Percentiles rank a stretch among this genome's conserved stretches.
phyloP scores from a whole-genome alignment of 345 rosid species.

The Sapria himalayana region DNA sequence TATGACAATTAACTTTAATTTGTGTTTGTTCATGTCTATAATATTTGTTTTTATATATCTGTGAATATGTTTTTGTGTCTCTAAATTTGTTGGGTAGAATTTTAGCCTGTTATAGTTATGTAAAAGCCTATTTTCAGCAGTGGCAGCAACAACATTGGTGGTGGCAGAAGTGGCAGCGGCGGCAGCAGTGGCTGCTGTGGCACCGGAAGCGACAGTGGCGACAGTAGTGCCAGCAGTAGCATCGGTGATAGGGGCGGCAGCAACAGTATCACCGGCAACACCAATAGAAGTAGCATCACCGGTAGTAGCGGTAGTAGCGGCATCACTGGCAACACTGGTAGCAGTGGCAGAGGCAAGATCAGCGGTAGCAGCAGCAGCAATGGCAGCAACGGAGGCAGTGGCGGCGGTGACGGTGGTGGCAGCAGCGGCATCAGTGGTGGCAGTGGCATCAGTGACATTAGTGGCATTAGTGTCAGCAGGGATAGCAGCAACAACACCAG shows the following conservation, averaged over 20 bases:
- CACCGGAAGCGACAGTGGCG: not conserved
- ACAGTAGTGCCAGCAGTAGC: not conserved
- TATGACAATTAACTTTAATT: too few species aligned
- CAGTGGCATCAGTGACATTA: not conserved
- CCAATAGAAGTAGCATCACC: not conserved
- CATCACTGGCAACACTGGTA: not conserved
- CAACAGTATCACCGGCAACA: not conserved
- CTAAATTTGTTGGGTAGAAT: too few species aligned
- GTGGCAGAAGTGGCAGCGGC: not conserved
- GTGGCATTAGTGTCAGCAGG: not conserved
- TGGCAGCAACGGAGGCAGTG: not conserved
- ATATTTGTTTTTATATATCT: too few species aligned
- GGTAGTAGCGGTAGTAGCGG: not conserved
- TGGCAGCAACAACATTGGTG: not conserved
- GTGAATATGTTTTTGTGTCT: too few species aligned
- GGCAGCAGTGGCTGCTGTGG: not conserved
- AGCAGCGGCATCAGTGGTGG: not conserved
- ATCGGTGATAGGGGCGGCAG: not conserved
- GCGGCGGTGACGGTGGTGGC: not conserved
- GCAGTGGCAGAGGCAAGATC: not conserved
- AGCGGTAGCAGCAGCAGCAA: not conserved
- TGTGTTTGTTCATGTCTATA: too few species aligned
- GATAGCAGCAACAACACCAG: not conserved
- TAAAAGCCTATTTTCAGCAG: too few species aligned
- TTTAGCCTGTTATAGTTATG: too few species aligned